These are phyloP conservation scores for Penicillium brasilianum DNA, from an alignment of 2,329 filamentous ascomycete species.

Conservation along the genomic window DNA sequence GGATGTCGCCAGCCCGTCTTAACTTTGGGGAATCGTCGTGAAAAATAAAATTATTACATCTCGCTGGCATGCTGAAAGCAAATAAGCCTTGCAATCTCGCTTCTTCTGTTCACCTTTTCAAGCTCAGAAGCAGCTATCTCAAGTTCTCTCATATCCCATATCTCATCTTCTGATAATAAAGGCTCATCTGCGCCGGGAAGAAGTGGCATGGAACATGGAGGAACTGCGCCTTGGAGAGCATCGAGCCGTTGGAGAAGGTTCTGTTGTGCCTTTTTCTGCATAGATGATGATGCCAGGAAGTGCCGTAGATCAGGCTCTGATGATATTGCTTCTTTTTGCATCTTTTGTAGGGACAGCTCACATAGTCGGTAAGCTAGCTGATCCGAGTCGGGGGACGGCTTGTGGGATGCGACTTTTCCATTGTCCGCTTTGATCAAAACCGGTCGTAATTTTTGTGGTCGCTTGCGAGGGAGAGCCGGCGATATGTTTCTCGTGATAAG, in stretches of 20 bases:
- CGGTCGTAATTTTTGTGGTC: neutral
- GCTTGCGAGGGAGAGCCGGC: neutral
- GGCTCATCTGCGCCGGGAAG: neutral
- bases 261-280: conserved; percentile 24
- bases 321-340: conserved; percentile 28
- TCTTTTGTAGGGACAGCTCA: conserved; percentile 30
- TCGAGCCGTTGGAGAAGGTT: conserved; percentile 17
- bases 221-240: neutral
- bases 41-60: neutral
- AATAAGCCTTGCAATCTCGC: neutral
- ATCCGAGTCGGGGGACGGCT: conserved; percentile 21
- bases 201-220: neutral
- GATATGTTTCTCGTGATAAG: neutral
- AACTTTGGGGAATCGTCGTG: neutral
- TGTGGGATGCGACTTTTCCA: neutral
- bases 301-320: conserved; percentile 29
- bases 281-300: conserved; percentile 27
- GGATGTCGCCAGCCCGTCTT: neutral
- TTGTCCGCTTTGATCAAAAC: neutral
- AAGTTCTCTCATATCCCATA: neutral
- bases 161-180: neutral
- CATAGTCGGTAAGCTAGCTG: conserved; percentile 31
- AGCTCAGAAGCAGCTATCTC: neutral
- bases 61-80: conserved; percentile 4
- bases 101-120: conserved; percentile 1